Conservation (phyloP, 805 yeast genomes). For the Yamadazyma sp. region DNA sequence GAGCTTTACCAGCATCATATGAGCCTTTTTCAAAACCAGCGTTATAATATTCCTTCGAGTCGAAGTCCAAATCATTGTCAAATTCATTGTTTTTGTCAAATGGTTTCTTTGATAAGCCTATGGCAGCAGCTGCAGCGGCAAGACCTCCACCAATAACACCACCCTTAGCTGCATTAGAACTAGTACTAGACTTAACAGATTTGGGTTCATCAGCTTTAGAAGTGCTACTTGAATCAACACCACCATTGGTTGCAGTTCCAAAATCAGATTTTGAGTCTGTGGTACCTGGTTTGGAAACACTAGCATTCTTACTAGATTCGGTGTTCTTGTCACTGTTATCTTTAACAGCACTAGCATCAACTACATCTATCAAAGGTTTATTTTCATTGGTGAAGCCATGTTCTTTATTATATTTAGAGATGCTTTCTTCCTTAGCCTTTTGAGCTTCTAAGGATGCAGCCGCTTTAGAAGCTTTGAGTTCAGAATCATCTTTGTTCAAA, state of each 20-base stretch:
- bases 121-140: slow-evolving; percentile 11
- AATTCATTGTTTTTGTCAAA: slow-evolving; percentile 8
- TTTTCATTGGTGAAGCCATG: slow-evolving; percentile 17
- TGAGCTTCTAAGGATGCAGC: slow-evolving; percentile 9
- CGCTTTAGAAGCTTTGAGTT: slow-evolving; percentile 5
- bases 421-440: slow-evolving; percentile 20
- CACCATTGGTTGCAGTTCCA: background rate
- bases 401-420: slow-evolving; percentile 26
- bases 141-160: slow-evolving; percentile 9
- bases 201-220: too few relatives aligned
- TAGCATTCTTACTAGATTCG: too few relatives aligned
- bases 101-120: slow-evolving; percentile 8
- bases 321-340: background rate
- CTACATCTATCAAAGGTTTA: slow-evolving; percentile 1
- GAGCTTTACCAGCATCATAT: slow-evolving; percentile 3
- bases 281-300: too few relatives aligned
- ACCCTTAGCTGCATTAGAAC: slow-evolving; percentile 1
- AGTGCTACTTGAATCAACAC: background rate
- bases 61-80: slow-evolving; percentile 1
- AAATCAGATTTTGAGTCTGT: too few relatives aligned
- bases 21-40: slow-evolving; percentile 6
- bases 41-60: slow-evolving; percentile 5
- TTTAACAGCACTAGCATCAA: slow-evolving; percentile 1
- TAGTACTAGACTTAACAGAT: background rate
- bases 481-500: slow-evolving; percentile 1